Evolutionary conservation across 2,329 filamentous ascomycete genomes (phyloP).

Genomic region (Nothophaeocryptopus gaeumannii): DNA sequence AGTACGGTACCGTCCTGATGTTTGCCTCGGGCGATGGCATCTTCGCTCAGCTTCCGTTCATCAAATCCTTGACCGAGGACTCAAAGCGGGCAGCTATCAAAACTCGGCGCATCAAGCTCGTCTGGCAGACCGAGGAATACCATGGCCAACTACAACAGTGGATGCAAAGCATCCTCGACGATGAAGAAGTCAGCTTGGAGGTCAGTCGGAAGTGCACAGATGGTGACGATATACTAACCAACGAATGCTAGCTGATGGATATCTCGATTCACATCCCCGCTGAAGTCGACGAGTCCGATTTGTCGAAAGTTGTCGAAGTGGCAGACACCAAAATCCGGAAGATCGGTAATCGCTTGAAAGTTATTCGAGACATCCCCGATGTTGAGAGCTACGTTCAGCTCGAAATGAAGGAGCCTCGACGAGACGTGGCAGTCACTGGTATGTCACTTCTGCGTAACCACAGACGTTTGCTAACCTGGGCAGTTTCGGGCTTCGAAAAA

Average conservation of each 20-base stretch:
- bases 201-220: too few relatives aligned
- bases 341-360: not conserved
- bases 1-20: constrained; percentile 1
- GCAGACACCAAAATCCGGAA: not conserved
- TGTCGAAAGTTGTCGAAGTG: too few relatives aligned
- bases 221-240: not conserved
- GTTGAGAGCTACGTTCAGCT: constrained; percentile 3
- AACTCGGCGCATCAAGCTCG: constrained; percentile 1
- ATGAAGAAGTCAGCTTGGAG: constrained; percentile 1
- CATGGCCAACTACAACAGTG: not conserved
- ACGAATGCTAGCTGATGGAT: constrained; percentile 6
- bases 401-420: not conserved
- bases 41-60: constrained; percentile 3
- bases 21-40: constrained; percentile 3
- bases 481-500: not conserved
- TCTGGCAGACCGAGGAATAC: constrained; percentile 4
- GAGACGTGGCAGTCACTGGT: constrained; percentile 1
- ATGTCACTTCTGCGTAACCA: not conserved
- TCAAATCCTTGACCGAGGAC: not conserved
- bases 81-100: not conserved
- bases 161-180: constrained; percentile 4
- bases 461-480: not conserved
- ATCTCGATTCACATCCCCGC: constrained; percentile 1
- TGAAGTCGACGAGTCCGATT: not conserved
- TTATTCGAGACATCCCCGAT: constrained; percentile 1